Evolutionary conservation across 768 basidiomycete genomes (phyloP).

Genomic region (Amanita thiersii): DNA sequence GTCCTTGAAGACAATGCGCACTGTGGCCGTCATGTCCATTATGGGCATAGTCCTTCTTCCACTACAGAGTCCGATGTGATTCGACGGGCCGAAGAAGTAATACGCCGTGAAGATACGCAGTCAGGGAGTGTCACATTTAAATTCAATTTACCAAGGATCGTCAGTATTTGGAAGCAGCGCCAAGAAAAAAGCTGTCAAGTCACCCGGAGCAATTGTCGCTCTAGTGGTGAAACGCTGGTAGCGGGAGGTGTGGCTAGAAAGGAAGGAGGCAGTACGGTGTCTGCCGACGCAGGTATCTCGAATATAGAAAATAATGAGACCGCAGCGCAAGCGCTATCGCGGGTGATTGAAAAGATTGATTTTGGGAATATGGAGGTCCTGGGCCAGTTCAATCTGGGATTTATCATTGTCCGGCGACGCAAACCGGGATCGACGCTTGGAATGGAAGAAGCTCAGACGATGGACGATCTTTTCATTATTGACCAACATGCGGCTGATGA

Average conservation of each 20-base stretch:
- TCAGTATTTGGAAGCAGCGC: too few species aligned
- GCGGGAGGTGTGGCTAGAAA: background rate
- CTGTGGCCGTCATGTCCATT: too few species aligned
- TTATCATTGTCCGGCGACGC: slow-evolving; percentile 75
- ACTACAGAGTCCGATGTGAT: too few species aligned
- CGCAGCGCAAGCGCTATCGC: slow-evolving; percentile 61
- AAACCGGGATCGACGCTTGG: slow-evolving; percentile 13
- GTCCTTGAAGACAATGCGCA: too few species aligned
- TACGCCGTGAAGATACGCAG: too few species aligned
- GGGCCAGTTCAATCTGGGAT: slow-evolving; percentile 95
- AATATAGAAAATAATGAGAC: slow-evolving; percentile 42
- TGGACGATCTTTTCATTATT: slow-evolving; percentile 93
- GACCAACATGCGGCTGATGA: slow-evolving; percentile 98
- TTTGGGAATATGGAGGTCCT: slow-evolving; percentile 78
- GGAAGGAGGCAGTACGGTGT: slow-evolving; percentile 12
- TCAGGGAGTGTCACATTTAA: too few species aligned
- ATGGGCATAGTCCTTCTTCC: too few species aligned
- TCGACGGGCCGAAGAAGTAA: too few species aligned
- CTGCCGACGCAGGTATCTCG: slow-evolving; percentile 29
- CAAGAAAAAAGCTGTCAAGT: too few species aligned
- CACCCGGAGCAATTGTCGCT: too few species aligned
- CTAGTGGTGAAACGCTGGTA: background rate
- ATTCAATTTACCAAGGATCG: too few species aligned
- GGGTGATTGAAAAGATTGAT: slow-evolving; percentile 83
- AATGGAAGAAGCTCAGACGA: slow-evolving; percentile 10